Base-by-base conservation (phyloP, 441 rosid genomes). In the Melastoma candidum region DNA sequence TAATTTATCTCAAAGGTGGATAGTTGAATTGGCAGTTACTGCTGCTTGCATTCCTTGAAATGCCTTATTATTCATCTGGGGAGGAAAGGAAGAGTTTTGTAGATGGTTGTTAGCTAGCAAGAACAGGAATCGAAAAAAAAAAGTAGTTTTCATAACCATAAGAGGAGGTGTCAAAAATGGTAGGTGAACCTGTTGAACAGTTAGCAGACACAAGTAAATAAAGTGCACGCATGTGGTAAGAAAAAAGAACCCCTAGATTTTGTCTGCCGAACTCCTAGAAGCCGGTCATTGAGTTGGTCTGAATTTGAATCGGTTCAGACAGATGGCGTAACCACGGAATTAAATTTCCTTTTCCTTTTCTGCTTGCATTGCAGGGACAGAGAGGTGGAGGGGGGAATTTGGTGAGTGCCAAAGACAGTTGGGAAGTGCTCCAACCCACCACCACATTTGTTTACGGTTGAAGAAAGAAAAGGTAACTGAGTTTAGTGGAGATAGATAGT, bases 171-270 rank as follows among this genome's bases (percentile, higher is more conserved):
- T 36, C 1, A 0, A 36, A 36, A 36, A 3, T 36, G 41, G 57
- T 60, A 51, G 64, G 64, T 60, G 57, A 60, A 46, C 48, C 64
- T 60, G 64, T 54, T 52, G 64, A 60, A 52, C 64, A 60, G 64
- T 60, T n/a, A 47, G 26, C 1, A 27, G 51, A 60, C 56, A 13
- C 12, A 11, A 52, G 27, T 36, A 36, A 36, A 48, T 14, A 26
- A 52, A 36, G 26, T 51, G 36, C 26, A 51, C 8, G 22, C 46
- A 52, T 17, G 22, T 17, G 17, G 56, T 29, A 52, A 52, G 12
- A 9, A 52, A 12, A 11, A 44, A 17, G 22, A 17, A 0, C 22
- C 22, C 56, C 27, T 3, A 52, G 26, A 36, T 36, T 44, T 44
- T 14, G 46, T 36, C 46, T 29, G 56, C 24, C 14, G 36, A 52